A percentile compares a stretch with the other conserved stretches of the same genome.
Conservation (phyloP, 2,329 filamentous ascomycete species). For the Teratosphaeria pseudoeucalypti region DNA sequence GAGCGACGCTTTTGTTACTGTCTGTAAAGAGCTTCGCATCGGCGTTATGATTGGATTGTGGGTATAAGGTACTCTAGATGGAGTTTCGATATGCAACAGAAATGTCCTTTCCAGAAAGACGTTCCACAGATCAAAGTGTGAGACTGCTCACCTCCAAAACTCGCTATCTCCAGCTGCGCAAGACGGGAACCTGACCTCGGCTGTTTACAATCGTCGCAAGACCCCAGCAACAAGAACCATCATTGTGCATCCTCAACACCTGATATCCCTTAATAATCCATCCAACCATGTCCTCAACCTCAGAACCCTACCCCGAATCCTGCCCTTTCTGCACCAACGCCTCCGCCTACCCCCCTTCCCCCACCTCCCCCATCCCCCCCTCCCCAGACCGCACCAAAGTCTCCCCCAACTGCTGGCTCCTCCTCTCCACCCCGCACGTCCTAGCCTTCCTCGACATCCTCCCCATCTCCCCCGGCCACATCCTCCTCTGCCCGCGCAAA, state of each 20-base stretch:
- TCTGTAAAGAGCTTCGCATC: conserved; percentile 1
- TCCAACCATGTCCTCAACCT: conserved; percentile 7
- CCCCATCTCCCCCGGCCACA: conserved; percentile 72
- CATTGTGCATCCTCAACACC: neutral
- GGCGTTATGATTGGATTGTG: conserved; percentile 1
- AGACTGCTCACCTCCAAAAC: neutral
- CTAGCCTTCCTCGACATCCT: conserved; percentile 90
- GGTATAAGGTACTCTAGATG: neutral
- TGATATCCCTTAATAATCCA: neutral
- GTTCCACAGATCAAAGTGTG: neutral
- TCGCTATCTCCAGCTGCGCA: neutral
- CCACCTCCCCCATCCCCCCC: conserved; percentile 17
- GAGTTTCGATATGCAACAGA: neutral
- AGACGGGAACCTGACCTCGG: neutral
- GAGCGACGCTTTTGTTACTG: conserved; percentile 1
- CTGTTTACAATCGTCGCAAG: neutral
- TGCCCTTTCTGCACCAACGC: conserved; percentile 53
- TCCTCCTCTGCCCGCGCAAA: conserved; percentile 66
- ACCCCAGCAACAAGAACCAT: neutral
- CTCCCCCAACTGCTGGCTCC: conserved; percentile 41
- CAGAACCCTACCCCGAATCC: conserved; percentile 31
- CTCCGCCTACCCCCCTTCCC: conserved; percentile 40
- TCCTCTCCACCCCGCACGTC: conserved; percentile 67
- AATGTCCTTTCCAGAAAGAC: neutral
- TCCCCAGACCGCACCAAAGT: conserved; percentile 24